Evolutionary conservation across 75 land plant species (phyloP).

Genomic region (Cryptomeria japonica): DNA sequence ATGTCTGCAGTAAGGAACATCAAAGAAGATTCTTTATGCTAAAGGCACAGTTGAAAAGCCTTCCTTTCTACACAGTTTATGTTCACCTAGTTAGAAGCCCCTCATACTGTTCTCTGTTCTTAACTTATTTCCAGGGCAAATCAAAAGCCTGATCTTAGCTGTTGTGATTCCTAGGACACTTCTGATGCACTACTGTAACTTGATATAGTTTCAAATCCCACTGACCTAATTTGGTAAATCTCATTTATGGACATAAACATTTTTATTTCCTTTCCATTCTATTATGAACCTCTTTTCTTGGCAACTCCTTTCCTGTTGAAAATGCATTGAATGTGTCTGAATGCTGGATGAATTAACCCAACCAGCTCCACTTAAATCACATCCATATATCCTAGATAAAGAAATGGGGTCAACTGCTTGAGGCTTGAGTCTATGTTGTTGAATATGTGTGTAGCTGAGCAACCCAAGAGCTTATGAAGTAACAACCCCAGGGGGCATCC

Average conservation of each 20-base stretch:
- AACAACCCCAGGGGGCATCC: neutral
- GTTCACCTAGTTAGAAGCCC: neutral
- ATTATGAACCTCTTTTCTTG: neutral
- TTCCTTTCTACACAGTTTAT: neutral
- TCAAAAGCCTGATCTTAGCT: neutral
- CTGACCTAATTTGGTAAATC: neutral
- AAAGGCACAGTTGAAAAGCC: neutral
- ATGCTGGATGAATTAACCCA: neutral
- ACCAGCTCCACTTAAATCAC: neutral
- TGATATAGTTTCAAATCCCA: neutral
- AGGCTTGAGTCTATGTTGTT: neutral
- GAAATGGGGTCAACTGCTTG: neutral
- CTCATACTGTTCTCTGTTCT: neutral
- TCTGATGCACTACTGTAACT: no score
- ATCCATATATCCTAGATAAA: neutral
- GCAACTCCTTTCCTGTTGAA: neutral
- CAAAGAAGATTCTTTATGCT: neutral
- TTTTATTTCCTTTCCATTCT: neutral
- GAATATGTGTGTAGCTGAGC: no score
- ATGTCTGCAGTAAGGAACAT: neutral
- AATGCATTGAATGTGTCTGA: neutral
- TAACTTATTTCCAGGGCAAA: neutral
- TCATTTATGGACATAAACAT: neutral
- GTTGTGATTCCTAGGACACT: neutral
- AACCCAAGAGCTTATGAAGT: neutral